These are phyloP conservation scores for Coniochaeta prunicola DNA, from an alignment of 2,329 filamentous ascomycete species.

Conservation along the genomic window DNA sequence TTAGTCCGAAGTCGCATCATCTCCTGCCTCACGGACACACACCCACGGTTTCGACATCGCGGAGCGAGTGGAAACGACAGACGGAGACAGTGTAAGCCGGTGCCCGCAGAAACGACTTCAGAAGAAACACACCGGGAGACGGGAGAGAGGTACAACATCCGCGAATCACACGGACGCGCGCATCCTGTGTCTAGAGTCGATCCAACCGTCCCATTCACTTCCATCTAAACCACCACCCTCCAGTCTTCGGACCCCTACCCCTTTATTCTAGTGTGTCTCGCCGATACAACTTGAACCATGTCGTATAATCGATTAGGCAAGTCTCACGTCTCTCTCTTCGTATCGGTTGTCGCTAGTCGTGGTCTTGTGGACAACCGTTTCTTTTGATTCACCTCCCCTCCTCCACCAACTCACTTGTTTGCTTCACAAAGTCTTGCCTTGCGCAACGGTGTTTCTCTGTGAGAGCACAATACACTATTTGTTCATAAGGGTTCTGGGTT, in stretches of 20 bases:
- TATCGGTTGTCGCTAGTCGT: neutral
- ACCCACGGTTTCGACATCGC: neutral
- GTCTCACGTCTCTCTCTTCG: constrained; percentile 25
- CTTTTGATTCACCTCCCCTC: neutral
- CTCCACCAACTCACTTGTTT: neutral
- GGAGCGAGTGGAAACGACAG: neutral
- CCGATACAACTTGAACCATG: constrained; percentile 37
- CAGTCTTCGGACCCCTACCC: neutral
- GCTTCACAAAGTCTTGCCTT: constrained; percentile 3
- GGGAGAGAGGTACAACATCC: neutral
- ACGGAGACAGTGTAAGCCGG: neutral
- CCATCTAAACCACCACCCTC: constrained; percentile 8
- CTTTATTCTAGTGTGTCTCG: neutral
- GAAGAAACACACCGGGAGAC: neutral
- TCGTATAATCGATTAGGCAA: constrained; percentile 69
- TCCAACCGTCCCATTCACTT: constrained; percentile 8
- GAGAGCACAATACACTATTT: neutral
- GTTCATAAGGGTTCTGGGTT: neutral
- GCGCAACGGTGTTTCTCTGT: neutral
- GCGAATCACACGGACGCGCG: too few relatives aligned
- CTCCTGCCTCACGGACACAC: neutral
- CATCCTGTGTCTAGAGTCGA: constrained; percentile 6
- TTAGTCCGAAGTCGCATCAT: neutral
- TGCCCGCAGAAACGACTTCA: neutral
- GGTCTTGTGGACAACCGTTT: neutral